A percentile compares a stretch with the other conserved stretches of the same genome.
Conservation (phyloP, 75 land plant genomes). For the Selaginella tamariscina region DNA sequence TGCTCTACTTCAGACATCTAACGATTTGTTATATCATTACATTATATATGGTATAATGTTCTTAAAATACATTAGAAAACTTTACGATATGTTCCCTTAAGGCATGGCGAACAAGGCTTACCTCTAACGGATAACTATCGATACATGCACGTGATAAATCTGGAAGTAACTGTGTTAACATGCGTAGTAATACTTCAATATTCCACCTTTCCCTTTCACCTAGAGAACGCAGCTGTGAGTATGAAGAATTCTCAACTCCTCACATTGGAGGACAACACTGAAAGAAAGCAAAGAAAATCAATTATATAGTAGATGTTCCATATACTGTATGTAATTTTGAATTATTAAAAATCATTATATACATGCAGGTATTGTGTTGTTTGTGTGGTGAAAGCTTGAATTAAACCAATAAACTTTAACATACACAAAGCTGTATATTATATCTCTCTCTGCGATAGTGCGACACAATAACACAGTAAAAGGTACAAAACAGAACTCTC, state of each 20-base stretch:
- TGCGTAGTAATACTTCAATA: slow-evolving; percentile 64
- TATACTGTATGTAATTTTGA: background rate
- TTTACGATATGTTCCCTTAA: slow-evolving; percentile 5
- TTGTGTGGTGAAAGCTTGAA: too few species aligned
- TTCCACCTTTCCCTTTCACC: slow-evolving; percentile 96
- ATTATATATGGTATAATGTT: background rate
- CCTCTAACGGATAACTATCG: slow-evolving; percentile 67
- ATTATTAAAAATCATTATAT: too few species aligned
- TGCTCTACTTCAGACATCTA: too few species aligned
- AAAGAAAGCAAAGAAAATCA: slow-evolving; percentile 8
- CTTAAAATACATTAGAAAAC: background rate
- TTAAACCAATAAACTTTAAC: too few species aligned
- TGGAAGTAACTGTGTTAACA: slow-evolving; percentile 67
- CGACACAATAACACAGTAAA: too few species aligned
- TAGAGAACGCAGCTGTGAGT: slow-evolving; percentile 65
- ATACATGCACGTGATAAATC: slow-evolving; percentile 43
- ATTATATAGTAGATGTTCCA: background rate
- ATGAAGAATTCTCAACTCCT: slow-evolving; percentile 84
- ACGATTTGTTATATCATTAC: background rate
- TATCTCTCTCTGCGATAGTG: too few species aligned
- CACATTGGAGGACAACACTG: slow-evolving; percentile 95
- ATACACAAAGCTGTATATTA: too few species aligned
- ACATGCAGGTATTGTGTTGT: too few species aligned
- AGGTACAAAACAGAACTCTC: background rate
- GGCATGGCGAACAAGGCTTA: too few species aligned